These are phyloP conservation scores for Purshia tridentata DNA, from an alignment of 306 rosid species.

Conservation along the genomic window DNA sequence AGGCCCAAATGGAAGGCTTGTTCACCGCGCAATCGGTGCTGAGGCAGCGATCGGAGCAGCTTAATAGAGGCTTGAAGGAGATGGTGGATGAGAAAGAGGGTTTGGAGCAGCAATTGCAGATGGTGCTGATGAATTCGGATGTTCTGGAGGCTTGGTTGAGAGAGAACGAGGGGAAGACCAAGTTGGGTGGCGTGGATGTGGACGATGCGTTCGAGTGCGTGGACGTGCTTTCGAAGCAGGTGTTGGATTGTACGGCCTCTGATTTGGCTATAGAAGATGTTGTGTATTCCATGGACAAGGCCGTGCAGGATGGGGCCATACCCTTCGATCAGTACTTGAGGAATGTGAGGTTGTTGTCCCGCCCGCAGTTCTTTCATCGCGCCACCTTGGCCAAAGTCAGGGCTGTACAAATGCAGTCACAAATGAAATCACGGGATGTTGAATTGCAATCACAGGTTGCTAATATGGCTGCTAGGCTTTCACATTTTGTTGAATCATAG, in stretches of 20 bases:
- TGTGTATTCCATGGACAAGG: slow-evolving; percentile 80
- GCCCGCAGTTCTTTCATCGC: slow-evolving; percentile 86
- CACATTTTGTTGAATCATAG: slow-evolving; percentile 45
- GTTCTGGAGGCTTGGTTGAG: slow-evolving; percentile 75
- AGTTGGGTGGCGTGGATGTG: slow-evolving; percentile 33
- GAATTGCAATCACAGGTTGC: slow-evolving; percentile 92
- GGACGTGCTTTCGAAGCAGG: slow-evolving; percentile 71
- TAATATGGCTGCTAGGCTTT: slow-evolving; percentile 65
- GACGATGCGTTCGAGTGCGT: slow-evolving; percentile 69
- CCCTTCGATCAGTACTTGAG: slow-evolving; percentile 85
- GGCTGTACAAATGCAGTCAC: slow-evolving; percentile 81
- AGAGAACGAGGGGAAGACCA: slow-evolving; percentile 64
- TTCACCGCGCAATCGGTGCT: slow-evolving; percentile 58
- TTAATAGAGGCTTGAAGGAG: slow-evolving; percentile 59
- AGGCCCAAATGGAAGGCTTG: slow-evolving; percentile 74
- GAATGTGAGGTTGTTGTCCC: slow-evolving; percentile 73
- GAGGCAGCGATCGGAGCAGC: slow-evolving; percentile 60
- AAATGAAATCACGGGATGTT: slow-evolving; percentile 76
- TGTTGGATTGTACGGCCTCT: slow-evolving; percentile 72
- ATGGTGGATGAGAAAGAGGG: slow-evolving; percentile 83
- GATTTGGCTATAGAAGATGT: slow-evolving; percentile 88
- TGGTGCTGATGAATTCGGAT: slow-evolving; percentile 80
- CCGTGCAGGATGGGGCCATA: slow-evolving; percentile 62
- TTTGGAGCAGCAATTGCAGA: slow-evolving; percentile 89
- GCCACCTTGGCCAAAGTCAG: slow-evolving; percentile 72